Evolutionary conservation across 345 rosid genomes (phyloP).

Genomic region (Gossypium arboreum): DNA sequence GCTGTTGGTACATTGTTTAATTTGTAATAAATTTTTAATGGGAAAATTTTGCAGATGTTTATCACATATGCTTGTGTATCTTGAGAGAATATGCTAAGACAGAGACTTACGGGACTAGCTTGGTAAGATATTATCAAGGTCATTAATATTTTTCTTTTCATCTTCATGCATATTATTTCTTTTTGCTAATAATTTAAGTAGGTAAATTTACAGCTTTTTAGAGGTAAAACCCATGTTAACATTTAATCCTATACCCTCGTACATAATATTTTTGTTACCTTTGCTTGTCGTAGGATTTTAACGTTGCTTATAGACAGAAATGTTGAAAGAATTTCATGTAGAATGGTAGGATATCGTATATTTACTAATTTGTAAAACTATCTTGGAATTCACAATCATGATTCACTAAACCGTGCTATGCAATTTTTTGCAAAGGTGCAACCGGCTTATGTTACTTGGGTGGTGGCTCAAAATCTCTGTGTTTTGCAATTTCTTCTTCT

Average conservation of each 20-base stretch:
- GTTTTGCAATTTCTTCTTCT: constrained; percentile 25
- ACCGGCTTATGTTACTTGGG: constrained; percentile 81
- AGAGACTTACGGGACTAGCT: constrained; percentile 75
- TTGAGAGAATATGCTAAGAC: constrained; percentile 85
- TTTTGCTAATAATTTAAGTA: background rate
- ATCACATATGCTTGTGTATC: constrained; percentile 69
- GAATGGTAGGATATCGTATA: constrained; percentile 50
- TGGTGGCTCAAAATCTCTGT: constrained; percentile 62
- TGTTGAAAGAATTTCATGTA: constrained; percentile 77
- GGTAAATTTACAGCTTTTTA: background rate
- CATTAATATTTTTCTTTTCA: background rate
- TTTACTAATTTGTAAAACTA: constrained; percentile 20
- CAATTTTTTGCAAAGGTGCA: constrained; percentile 66
- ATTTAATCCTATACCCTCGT: background rate
- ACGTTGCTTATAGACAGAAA: constrained; percentile 57
- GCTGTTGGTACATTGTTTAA: constrained; percentile 43
- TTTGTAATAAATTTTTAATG: background rate
- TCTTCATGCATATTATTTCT: background rate
- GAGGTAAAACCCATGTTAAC: background rate
- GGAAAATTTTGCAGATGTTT: constrained; percentile 49
- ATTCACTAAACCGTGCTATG: constrained; percentile 10
- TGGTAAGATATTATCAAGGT: constrained; percentile 45
- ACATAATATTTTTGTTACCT: background rate
- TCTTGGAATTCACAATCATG: constrained; percentile 5
- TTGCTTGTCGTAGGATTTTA: constrained; percentile 34